Percentiles rank a stretch among this genome's conserved stretches.
Conservation (phyloP, 208 protist genomes). For the Wallacemonas sp. region DNA sequence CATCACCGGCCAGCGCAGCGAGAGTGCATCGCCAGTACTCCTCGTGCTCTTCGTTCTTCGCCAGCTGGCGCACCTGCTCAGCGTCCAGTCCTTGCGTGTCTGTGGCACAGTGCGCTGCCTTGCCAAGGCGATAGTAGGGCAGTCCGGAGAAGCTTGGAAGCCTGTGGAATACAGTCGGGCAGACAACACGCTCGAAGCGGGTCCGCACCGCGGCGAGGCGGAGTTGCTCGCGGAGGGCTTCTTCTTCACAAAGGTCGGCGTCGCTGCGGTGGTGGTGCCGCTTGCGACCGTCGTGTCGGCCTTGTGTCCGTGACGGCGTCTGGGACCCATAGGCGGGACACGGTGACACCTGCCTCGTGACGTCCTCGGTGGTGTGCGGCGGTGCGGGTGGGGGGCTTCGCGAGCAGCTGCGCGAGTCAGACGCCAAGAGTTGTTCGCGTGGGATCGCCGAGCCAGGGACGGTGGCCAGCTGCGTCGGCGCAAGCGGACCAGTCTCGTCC, state of each 20-base stretch:
- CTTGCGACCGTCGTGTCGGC: no score
- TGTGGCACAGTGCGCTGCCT: no score
- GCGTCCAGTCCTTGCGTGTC: slow-evolving; percentile 20
- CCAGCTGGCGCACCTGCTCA: slow-evolving; percentile 26
- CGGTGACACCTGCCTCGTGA: no score
- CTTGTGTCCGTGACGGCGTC: no score
- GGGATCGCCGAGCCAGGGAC: background rate
- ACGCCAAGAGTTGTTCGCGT: background rate
- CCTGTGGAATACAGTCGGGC: slow-evolving; percentile 63
- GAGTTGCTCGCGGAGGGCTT: slow-evolving; percentile 44
- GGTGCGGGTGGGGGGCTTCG: background rate
- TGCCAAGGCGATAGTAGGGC: slow-evolving; percentile 61
- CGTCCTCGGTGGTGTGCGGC: no score
- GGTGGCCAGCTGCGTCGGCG: background rate
- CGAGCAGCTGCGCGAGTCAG: background rate
- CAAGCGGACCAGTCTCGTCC: background rate
- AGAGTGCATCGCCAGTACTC: slow-evolving; percentile 64
- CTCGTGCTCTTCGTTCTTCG: slow-evolving; percentile 38
- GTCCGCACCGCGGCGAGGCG: slow-evolving; percentile 35
- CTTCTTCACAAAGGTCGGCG: slow-evolving; percentile 15
- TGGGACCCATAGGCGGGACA: no score
- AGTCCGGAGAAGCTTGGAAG: slow-evolving; percentile 61
- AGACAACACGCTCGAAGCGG: slow-evolving; percentile 55
- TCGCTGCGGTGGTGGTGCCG: background rate
- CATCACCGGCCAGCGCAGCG: slow-evolving; percentile 49